phyloP scores from a whole-genome alignment of 306 rosid genomes.

The Prunus salicina region DNA sequence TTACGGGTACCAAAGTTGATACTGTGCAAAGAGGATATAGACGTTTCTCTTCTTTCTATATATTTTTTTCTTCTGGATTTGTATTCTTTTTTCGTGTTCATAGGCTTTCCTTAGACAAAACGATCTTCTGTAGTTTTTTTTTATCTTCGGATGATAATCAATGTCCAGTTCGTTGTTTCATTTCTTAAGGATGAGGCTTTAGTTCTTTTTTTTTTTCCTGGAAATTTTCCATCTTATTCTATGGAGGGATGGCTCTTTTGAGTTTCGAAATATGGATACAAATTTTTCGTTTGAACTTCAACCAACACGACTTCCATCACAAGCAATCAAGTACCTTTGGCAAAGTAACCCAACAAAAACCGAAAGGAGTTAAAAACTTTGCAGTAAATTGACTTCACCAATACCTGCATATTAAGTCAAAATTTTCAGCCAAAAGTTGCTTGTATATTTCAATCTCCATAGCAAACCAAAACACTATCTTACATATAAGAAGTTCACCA shows the following conservation, averaged over 20 bases:
- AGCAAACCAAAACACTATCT: not conserved
- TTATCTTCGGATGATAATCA: not conserved
- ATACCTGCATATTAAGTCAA: not conserved
- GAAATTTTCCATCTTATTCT: no score
- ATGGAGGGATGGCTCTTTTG: no score
- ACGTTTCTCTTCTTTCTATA: not conserved
- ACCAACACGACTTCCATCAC: no score
- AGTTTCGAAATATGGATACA: no score
- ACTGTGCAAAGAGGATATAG: constrained; percentile 18
- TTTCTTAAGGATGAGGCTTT: not conserved
- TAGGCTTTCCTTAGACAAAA: constrained; percentile 6
- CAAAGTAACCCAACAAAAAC: no score
- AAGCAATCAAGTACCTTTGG: no score
- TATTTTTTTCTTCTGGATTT: not conserved
- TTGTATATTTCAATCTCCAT: not conserved
- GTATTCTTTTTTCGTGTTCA: not conserved
- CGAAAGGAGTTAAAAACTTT: no score
- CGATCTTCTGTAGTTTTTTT: not conserved
- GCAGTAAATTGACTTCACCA: no score
- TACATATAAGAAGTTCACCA: not conserved
- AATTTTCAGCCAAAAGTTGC: not conserved
- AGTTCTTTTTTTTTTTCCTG: not conserved
- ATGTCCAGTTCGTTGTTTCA: not conserved
- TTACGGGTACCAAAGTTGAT: not conserved
- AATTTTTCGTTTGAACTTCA: no score